Evolutionary conservation across 768 basidiomycete species (phyloP), one percentile per base, ranked within the genome.

Genomic region (Crassisporium funariophilum): DNA sequence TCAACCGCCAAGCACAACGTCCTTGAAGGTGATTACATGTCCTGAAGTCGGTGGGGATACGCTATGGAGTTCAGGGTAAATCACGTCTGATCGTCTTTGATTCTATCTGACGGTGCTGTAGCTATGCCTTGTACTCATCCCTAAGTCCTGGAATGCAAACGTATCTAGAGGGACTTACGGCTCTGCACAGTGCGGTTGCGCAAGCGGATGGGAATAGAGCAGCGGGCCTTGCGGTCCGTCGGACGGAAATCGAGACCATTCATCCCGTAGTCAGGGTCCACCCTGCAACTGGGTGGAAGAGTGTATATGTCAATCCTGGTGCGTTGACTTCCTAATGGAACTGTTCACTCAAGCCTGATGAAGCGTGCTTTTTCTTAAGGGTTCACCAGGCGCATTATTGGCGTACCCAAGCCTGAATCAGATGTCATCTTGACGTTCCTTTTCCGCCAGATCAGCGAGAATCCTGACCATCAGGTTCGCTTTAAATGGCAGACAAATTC

Each of bases 261-360:
- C 91, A 92, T 63, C 91, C 90, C 13, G 71, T 93, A 37, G 86
- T 93, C 44, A 83, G 90, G 37, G 88, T 91, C 9, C 85, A 92
- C 62, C 90, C 91, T 15, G 83, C 76, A 1, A 94, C 91, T 1
- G 88, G 90, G 10, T 87, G 84, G 81, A 91, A 92, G 76, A 83
- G 81, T 48, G 68, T 93, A 51, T 91, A 84, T 58, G 84, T 92
- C 59, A 91, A 93, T 61, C 82, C 86, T 25, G 85, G 82, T 78
- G 47, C 20, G 73, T 56, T 4, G 7, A 10, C 20, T 29, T 41
- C 25, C 10, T 35, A 24, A 37, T 34, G 21, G 20, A 17, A n/a
- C 44, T 15, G 22, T 39, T 33, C 12, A 16, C 33, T 13, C 22
- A 5, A 6, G 17, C 19, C 40, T 47, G 12, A 27, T 31, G 21